These are phyloP conservation scores for Fusarium sp. DNA, from an alignment of 2,329 filamentous ascomycete genomes.

Conservation along the genomic window DNA sequence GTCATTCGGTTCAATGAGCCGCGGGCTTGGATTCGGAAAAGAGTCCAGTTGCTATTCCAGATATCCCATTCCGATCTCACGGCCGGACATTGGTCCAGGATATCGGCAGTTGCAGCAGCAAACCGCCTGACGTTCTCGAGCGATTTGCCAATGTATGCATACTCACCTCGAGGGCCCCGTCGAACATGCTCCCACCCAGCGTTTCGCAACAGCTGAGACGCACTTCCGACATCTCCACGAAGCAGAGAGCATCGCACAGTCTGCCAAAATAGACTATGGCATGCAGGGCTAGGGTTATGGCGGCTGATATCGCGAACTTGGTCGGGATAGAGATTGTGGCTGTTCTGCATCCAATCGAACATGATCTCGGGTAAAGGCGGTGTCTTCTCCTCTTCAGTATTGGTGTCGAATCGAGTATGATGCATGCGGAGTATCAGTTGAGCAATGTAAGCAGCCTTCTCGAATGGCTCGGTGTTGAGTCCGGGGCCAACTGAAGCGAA, in stretches of 20 bases:
- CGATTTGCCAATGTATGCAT: slow-evolving; percentile 79
- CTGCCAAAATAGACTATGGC: slow-evolving; percentile 86
- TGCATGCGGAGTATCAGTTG: slow-evolving; percentile 82
- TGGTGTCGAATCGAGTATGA: slow-evolving; percentile 67
- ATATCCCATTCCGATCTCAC: slow-evolving; percentile 83
- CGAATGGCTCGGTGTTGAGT: slow-evolving; percentile 70
- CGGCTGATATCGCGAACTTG: slow-evolving; percentile 74
- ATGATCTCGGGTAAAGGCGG: slow-evolving; percentile 79
- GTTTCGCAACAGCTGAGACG: slow-evolving; percentile 74
- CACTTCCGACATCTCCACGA: slow-evolving; percentile 77
- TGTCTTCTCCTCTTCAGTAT: slow-evolving; percentile 54
- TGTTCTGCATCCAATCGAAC: slow-evolving; percentile 82
- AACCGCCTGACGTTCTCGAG: slow-evolving; percentile 83
- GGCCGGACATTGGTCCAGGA: slow-evolving; percentile 80
- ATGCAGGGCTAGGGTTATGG: slow-evolving; percentile 77
- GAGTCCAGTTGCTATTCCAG: slow-evolving; percentile 81
- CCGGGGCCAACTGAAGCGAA: slow-evolving; percentile 74
- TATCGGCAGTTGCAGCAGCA: slow-evolving; percentile 73
- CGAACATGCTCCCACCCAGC: slow-evolving; percentile 84
- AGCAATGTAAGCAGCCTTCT: slow-evolving; percentile 83
- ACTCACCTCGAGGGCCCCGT: slow-evolving; percentile 72
- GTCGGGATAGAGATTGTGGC: slow-evolving; percentile 78
- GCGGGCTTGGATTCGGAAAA: slow-evolving; percentile 82
- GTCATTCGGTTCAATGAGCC: slow-evolving; percentile 77
- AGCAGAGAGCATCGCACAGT: slow-evolving; percentile 79